These are phyloP conservation scores for Taphrina wiesneri DNA, from an alignment of 1,139 yeast species.

Conservation along the genomic window DNA sequence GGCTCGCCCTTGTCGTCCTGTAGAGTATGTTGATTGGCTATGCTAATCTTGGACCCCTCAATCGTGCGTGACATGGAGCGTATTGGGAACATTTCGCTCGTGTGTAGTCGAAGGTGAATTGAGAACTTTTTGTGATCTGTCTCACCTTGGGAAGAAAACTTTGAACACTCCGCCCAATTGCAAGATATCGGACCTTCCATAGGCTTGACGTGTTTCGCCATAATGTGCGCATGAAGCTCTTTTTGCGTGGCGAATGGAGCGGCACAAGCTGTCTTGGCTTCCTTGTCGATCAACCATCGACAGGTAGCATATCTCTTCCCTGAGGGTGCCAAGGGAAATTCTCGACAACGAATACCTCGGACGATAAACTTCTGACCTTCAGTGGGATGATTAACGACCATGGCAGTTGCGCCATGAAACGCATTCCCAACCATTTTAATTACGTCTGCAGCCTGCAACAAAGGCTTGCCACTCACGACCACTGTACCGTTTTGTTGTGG, in stretches of 20 bases:
- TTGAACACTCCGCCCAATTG: constrained; percentile 38
- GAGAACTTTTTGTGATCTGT: constrained; percentile 36
- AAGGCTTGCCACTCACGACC: constrained; percentile 51
- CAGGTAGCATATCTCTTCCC: constrained; percentile 40
- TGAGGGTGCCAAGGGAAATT: constrained; percentile 51
- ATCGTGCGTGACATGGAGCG: not conserved
- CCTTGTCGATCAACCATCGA: constrained; percentile 37
- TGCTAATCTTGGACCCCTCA: not conserved
- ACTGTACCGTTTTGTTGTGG: constrained; percentile 40
- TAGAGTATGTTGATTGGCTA: constrained; percentile 36
- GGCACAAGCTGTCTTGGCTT: constrained; percentile 29
- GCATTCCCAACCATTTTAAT: constrained; percentile 91
- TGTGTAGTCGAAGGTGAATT: constrained; percentile 40
- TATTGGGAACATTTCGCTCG: constrained; percentile 7
- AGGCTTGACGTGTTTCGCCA: constrained; percentile 38
- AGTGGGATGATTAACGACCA: constrained; percentile 66
- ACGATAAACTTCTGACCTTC: constrained; percentile 78
- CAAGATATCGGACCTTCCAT: constrained; percentile 30
- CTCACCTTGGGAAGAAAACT: constrained; percentile 38
- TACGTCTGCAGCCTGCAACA: constrained; percentile 93
- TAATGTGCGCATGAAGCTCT: constrained; percentile 39
- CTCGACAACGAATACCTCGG: constrained; percentile 79
- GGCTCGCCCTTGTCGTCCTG: constrained; percentile 42
- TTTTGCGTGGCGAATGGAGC: constrained; percentile 37
- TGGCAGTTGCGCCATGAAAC: constrained; percentile 87